These are phyloP conservation scores for Pyrenophora teres DNA, from an alignment of 2,329 filamentous ascomycete genomes.

Conservation along the genomic window DNA sequence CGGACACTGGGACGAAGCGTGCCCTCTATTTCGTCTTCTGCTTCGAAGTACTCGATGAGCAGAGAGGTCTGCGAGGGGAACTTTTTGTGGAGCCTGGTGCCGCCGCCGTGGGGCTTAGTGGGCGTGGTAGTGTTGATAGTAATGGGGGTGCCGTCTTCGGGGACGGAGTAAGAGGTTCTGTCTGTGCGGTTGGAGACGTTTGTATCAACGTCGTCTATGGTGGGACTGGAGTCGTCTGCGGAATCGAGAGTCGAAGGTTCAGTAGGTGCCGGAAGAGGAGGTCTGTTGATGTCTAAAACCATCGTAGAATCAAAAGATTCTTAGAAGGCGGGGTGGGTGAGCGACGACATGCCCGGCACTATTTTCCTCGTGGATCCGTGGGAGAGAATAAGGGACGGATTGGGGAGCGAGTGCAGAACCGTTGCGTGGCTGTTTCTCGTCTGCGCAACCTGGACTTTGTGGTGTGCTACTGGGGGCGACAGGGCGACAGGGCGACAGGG, in stretches of 20 bases:
- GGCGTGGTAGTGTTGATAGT: conserved; percentile 82
- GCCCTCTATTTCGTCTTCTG: conserved; percentile 66
- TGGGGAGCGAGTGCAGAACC: conserved; percentile 14
- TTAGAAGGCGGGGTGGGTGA: conserved; percentile 35
- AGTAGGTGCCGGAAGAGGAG: conserved; percentile 78
- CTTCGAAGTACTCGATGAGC: conserved; percentile 94
- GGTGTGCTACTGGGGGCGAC: conserved; percentile 15
- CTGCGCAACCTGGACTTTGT: conserved; percentile 26
- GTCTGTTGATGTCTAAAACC: conserved; percentile 54
- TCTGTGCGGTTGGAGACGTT: conserved; percentile 72
- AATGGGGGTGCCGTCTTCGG: conserved; percentile 86
- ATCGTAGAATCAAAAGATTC: conserved; percentile 45
- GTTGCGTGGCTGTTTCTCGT: conserved; percentile 32
- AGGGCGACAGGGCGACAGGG: not conserved
- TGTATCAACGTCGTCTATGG: conserved; percentile 61
- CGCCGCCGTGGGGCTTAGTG: conserved; percentile 63
- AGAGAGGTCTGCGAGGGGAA: conserved; percentile 81
- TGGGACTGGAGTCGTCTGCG: conserved; percentile 55
- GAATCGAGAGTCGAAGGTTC: conserved; percentile 69
- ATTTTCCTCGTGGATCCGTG: conserved; percentile 18
- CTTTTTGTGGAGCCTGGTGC: conserved; percentile 51
- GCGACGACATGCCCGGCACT: conserved; percentile 38
- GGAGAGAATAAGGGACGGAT: conserved; percentile 3
- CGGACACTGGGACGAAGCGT: conserved; percentile 81
- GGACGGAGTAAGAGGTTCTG: conserved; percentile 76